These are phyloP conservation scores for Populus tremula DNA, from an alignment of 345 rosid genomes.

Conservation along the genomic window DNA sequence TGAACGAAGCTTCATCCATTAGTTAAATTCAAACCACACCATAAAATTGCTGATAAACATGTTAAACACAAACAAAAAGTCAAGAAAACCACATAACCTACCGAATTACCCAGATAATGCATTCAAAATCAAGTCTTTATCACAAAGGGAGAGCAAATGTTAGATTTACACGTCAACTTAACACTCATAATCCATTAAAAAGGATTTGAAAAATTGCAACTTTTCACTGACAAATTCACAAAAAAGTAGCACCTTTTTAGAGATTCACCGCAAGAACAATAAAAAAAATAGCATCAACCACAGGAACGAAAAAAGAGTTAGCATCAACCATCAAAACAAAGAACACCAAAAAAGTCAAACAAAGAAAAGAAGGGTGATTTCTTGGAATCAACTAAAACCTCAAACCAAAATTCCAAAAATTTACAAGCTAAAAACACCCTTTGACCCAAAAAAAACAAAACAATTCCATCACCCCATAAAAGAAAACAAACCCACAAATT, in stretches of 20 bases:
- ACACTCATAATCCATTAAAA: neutral
- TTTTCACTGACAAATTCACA: neutral
- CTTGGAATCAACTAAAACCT: neutral
- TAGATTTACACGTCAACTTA: neutral
- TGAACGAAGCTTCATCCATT: neutral
- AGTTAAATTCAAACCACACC: neutral
- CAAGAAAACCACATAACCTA: neutral
- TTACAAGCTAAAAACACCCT: neutral
- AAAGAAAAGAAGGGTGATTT: neutral
- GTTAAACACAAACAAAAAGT: neutral
- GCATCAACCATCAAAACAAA: neutral
- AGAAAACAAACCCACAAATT: neutral
- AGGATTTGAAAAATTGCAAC: neutral
- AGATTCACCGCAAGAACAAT: neutral
- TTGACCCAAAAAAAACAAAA: neutral
- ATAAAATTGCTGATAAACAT: neutral
- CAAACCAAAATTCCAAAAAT: neutral
- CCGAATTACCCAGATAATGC: neutral
- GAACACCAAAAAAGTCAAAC: neutral
- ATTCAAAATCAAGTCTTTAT: neutral
- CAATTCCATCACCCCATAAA: neutral
- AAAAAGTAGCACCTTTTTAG: neutral
- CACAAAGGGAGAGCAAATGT: no score
- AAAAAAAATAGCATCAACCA: neutral
- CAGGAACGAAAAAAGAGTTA: neutral